Evolutionary conservation across 257 asterid species (phyloP).

Genomic region (Ajuga chamaepitys): DNA sequence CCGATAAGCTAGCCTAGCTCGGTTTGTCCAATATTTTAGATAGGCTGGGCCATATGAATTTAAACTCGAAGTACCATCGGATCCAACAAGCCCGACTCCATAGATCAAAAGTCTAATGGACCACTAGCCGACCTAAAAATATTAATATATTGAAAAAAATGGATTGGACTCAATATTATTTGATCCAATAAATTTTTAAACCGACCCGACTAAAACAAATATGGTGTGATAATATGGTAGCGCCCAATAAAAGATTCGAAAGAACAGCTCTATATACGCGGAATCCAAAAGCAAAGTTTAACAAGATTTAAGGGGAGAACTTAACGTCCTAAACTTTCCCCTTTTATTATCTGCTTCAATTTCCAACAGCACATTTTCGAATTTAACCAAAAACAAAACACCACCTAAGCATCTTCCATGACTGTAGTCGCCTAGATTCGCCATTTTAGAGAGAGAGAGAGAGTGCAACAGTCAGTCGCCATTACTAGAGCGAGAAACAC

Average conservation of each 20-base stretch:
- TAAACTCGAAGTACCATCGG: no score
- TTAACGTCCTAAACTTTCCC: slow-evolving; percentile 43
- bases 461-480: neutral
- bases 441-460: slow-evolving; percentile 20
- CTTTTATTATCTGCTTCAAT: slow-evolving; percentile 29
- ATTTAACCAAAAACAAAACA: neutral
- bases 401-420: neutral
- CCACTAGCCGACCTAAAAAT: no score
- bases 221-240: neutral
- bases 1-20: no score
- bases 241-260: slow-evolving; percentile 8
- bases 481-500: slow-evolving; percentile 5
- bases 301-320: slow-evolving; percentile 36
- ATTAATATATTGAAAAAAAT: no score
- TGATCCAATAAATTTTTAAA: no score
- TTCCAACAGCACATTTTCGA: slow-evolving; percentile 28
- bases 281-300: slow-evolving; percentile 37
- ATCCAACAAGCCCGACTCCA: no score
- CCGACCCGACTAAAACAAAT: neutral
- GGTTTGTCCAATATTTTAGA: no score
- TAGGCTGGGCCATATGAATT: no score
- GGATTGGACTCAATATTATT: no score
- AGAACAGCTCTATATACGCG: slow-evolving; percentile 16
- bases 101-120: no score
- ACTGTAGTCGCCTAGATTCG: no score